Evolutionary conservation across 768 basidiomycete genomes (phyloP).

Genomic region (Boletus bicolor): DNA sequence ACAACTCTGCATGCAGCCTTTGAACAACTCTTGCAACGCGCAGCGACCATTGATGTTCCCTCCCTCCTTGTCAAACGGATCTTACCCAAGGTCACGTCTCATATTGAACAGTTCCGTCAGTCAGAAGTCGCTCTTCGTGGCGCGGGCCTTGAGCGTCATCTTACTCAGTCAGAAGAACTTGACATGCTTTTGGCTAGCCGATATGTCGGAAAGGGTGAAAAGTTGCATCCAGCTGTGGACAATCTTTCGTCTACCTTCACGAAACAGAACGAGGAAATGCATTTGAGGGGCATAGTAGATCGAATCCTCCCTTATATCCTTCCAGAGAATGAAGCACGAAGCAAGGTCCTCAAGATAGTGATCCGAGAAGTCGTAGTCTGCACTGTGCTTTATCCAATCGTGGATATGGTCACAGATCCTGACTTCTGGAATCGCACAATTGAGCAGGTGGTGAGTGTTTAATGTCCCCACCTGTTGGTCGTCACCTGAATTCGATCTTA

Average conservation of each 20-base stretch:
- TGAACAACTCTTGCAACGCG: slow-evolving; percentile 53
- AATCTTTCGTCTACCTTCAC: slow-evolving; percentile 88
- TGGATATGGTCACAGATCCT: slow-evolving; percentile 92
- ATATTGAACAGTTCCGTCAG: slow-evolving; percentile 86
- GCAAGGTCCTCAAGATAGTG: slow-evolving; percentile 67
- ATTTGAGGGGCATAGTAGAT: slow-evolving; percentile 71
- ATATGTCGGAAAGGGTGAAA: slow-evolving; percentile 64
- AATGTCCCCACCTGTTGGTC: not conserved
- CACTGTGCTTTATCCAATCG: slow-evolving; percentile 76
- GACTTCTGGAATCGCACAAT: slow-evolving; percentile 96
- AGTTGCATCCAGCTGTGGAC: slow-evolving; percentile 81
- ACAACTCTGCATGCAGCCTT: slow-evolving; percentile 65
- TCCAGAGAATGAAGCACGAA: slow-evolving; percentile 70
- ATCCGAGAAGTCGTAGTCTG: slow-evolving; percentile 82
- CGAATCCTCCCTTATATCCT: slow-evolving; percentile 68
- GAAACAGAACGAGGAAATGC: slow-evolving; percentile 84
- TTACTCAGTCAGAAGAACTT: slow-evolving; percentile 88
- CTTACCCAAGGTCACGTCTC: slow-evolving; percentile 83
- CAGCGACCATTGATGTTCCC: slow-evolving; percentile 63
- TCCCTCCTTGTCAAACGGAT: slow-evolving; percentile 78
- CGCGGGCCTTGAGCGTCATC: slow-evolving; percentile 72
- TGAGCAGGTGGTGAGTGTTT: slow-evolving; percentile 79
- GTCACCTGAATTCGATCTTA: slow-evolving; percentile 23
- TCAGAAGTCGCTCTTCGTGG: slow-evolving; percentile 86
- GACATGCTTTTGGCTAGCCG: slow-evolving; percentile 82